These are phyloP conservation scores for Euphorbia tirucalli DNA, from an alignment of 345 rosid genomes.

Conservation along the genomic window DNA sequence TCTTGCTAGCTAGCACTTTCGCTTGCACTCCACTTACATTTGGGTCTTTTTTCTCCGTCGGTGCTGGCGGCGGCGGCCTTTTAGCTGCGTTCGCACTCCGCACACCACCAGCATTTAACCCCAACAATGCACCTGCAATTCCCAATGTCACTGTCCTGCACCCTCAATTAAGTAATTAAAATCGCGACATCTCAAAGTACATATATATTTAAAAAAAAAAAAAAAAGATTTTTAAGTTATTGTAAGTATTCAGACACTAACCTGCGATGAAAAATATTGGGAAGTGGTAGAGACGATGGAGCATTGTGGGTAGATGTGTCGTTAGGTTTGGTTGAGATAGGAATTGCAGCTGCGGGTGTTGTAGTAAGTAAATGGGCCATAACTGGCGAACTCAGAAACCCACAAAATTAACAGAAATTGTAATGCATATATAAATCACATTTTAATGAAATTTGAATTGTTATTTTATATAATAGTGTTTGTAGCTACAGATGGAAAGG, in stretches of 20 bases:
- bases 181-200: too few species aligned
- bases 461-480: too few species aligned
- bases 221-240: too few species aligned
- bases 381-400: too few species aligned
- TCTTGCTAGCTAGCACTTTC: slow-evolving; percentile 79
- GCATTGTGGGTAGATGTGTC: background rate
- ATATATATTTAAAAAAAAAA: too few species aligned
- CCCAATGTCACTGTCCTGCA: slow-evolving; percentile 47
- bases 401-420: too few species aligned
- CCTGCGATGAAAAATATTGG: slow-evolving; percentile 44
- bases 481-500: slow-evolving; percentile 18
- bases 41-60: slow-evolving; percentile 66
- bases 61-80: slow-evolving; percentile 63
- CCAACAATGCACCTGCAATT: slow-evolving; percentile 40
- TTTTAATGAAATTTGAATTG: background rate
- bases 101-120: slow-evolving; percentile 42
- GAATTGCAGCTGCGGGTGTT: slow-evolving; percentile 28
- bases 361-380: slow-evolving; percentile 46
- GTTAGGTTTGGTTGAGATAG: slow-evolving; percentile 16
- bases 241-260: background rate
- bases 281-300: slow-evolving; percentile 24
- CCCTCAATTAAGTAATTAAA: background rate
- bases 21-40: slow-evolving; percentile 75
- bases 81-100: slow-evolving; percentile 49
- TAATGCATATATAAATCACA: background rate